Evolutionary conservation across 2,329 filamentous ascomycete species (phyloP), one percentile per base, ranked within the genome.

Genomic region (Colletotrichum tropicicola): DNA sequence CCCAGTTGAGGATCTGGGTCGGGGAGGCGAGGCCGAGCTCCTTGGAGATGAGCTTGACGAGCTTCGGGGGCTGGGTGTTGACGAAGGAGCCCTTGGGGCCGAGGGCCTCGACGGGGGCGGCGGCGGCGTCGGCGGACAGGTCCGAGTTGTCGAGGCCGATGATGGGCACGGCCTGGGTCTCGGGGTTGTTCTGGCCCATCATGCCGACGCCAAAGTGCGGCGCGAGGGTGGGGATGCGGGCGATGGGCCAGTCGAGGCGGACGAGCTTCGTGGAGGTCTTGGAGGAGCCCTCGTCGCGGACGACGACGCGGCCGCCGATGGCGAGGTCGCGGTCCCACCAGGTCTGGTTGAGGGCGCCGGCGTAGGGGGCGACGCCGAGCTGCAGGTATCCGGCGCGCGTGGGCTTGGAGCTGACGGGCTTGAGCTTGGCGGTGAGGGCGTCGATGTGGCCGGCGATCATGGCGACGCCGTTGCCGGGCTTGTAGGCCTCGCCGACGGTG

Each of bases 281-380:
- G 70, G 91, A 91, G 3, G 88, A 87, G 49, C 83, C 79, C 5
- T 84, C 75, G 70, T 97, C 90, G 68, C 90, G 92, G 47, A 98
- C 90, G 51, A 98, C 84, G 4, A 98, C 95, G 45, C 94, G 86
- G 39, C 96, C 96, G 68, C 94, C 96, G 71, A 98, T 92, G 69
- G 92, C 91, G 54, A 99, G 85, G 77, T 99, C 96, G 37, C 96
- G 89, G 77, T 98, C 96, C 95, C 94, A 98, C 96, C 96, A 98
- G 1, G 96, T 98, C 68, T 85, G 84, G 75, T 94, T 96, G 67
- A 98, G 80, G 2, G 84, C 94, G 53, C 96, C 95, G 9, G 94
- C 95, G 75, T 98, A 99, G 1, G 92, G 96, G 3, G 96, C 94
- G 56, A 98, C 93, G 23, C 93, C 95, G 6, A 98, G 86, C 81